Base-by-base conservation (phyloP, 2,329 filamentous ascomycete species). In the Apiospora kogelbergensis region DNA sequence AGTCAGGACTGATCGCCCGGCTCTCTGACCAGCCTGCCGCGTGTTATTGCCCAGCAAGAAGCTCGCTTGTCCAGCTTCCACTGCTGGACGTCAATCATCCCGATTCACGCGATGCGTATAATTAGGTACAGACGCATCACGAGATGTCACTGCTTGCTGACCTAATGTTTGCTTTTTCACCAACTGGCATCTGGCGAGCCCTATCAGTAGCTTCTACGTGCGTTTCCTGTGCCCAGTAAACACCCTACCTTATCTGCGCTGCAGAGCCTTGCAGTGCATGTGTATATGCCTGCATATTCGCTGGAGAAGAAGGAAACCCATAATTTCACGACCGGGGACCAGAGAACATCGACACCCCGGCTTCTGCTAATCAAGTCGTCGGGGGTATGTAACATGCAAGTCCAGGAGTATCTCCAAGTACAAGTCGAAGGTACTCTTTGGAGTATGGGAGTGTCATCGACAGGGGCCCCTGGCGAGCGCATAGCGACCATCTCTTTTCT, bases 401-500 rank as follows among this genome's bases (percentile, higher is more conserved):
- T 37, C 17, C 6, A 37, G 30, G 53, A 60, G 53, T 60, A 37
- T 60, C 53, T 60, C 53, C 53, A 60, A 60, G 53, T 60, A 60
- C 53, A 37, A 7, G 33, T 37, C 30, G 13, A 26, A 60, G 53
- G 53, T 60, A 60, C 53, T 42, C 40, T n/a, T 60, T n/a, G 15
- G 3, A 60, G 53, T 33, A 9, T 10, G 37, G 30, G 20, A 30
- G 15, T 33, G 26, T 57, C 26, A 33, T 57, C 7, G 7, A 22
- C 53, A 60, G 53, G 53, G 53, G 30, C 9, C 17, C 53, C 53
- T 20, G 17, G 30, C 30, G 37, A 37, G 30, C 53, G 53, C 53
- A 60, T 60, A 30, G 53, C 9, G 53, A 60, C 53, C 53, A 60
- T 60, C 53, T 37, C 53, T 60, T 60, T 60, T 60, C 53, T 60